Percentiles rank a stretch among this genome's conserved stretches.
Evolutionary conservation across 345 rosid genomes (phyloP).

Genomic region (Hibiscus syriacus): DNA sequence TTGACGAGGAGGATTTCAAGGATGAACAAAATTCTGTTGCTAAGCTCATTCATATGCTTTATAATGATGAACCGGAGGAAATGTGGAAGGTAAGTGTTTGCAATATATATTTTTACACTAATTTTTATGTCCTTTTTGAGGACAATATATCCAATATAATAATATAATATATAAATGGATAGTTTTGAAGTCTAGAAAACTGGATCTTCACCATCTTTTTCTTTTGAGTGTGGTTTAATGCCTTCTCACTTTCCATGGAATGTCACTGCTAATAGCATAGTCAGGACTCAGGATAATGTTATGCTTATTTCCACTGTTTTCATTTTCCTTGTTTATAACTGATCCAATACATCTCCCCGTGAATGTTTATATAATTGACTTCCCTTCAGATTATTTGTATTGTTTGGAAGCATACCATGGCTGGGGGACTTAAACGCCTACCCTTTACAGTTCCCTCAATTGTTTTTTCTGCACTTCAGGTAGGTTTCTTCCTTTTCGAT

Average conservation of each 20-base stretch:
- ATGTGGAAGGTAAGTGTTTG: constrained; percentile 57
- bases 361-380: not conserved
- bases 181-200: not conserved
- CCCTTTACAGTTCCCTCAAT: constrained; percentile 75
- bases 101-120: not conserved
- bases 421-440: constrained; percentile 67
- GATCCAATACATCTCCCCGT: not conserved
- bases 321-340: not conserved
- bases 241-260: not conserved
- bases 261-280: not conserved
- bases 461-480: constrained; percentile 73
- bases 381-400: constrained; percentile 58
- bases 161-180: not conserved
- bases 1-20: constrained; percentile 88
- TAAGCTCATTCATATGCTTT: constrained; percentile 76
- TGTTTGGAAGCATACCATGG: constrained; percentile 66
- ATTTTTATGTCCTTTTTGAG: not conserved
- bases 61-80: constrained; percentile 71
- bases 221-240: not conserved
- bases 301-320: not conserved
- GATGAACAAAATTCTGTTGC: constrained; percentile 93
- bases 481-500: constrained; percentile 19
- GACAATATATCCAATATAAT: not conserved
- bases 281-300: not conserved
- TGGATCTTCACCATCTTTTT: not conserved